A percentile compares a stretch with the other conserved stretches of the same genome.
Evolutionary conservation across 768 basidiomycete species (phyloP).

Genomic region (Leccinellum rugosiceps): DNA sequence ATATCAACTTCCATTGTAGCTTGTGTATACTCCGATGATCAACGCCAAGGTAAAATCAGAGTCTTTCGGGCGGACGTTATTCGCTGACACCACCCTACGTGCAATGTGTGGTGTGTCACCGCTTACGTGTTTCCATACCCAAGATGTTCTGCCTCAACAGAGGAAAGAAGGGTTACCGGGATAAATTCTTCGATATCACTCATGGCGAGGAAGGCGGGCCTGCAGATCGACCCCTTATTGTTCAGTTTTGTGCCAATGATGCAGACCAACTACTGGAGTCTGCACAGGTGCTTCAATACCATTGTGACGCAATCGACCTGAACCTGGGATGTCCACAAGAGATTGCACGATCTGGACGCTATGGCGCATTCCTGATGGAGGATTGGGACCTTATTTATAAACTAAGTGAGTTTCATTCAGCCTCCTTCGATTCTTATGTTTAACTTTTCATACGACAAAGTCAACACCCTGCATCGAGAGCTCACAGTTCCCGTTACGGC

Average conservation of each 20-base stretch:
- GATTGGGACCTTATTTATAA: slow-evolving; percentile 88
- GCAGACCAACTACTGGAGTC: slow-evolving; percentile 73
- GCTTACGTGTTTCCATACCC: neutral
- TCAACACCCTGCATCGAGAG: slow-evolving; percentile 80
- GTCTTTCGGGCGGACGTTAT: neutral
- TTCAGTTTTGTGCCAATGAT: slow-evolving; percentile 94
- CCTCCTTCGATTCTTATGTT: neutral
- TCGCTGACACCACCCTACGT: neutral
- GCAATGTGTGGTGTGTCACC: neutral
- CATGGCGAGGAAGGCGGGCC: slow-evolving; percentile 78
- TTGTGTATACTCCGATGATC: slow-evolving; percentile 98
- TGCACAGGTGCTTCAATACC: slow-evolving; percentile 69
- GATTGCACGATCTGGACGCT: slow-evolving; percentile 82
- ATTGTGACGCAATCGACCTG: slow-evolving; percentile 93
- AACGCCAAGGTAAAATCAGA: slow-evolving; percentile 67
- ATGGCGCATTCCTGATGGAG: slow-evolving; percentile 90
- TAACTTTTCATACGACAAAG: slow-evolving; percentile 37
- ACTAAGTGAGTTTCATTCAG: slow-evolving; percentile 52
- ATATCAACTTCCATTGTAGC: slow-evolving; percentile 36
- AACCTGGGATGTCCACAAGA: slow-evolving; percentile 96
- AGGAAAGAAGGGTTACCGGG: slow-evolving; percentile 44
- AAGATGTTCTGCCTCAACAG: slow-evolving; percentile 57
- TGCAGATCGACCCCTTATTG: slow-evolving; percentile 78
- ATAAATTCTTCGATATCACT: slow-evolving; percentile 64
- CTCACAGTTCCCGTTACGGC: slow-evolving; percentile 92